These are phyloP conservation scores for Candolleomyces aberdarensis DNA, from an alignment of 768 basidiomycete genomes.

Conservation along the genomic window DNA sequence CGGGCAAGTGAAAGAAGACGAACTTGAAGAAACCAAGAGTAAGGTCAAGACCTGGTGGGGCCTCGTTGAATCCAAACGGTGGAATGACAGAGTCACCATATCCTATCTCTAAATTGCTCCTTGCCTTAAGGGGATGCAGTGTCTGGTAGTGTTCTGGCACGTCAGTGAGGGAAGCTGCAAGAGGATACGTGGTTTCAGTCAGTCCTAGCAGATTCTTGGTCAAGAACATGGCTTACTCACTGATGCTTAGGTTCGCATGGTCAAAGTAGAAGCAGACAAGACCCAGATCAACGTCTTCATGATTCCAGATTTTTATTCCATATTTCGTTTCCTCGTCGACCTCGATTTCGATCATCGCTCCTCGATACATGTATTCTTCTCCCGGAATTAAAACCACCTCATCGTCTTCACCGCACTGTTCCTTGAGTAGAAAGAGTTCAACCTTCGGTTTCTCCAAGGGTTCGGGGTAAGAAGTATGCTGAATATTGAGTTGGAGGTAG, in stretches of 20 bases:
- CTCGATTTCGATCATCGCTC: no score
- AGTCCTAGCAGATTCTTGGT: not conserved
- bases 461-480: no score
- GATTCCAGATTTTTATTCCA: not conserved
- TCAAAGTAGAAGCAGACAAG: slow-evolving; percentile 36
- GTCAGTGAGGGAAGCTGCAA: slow-evolving; percentile 24
- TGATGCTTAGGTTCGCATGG: slow-evolving; percentile 31
- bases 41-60: slow-evolving; percentile 24
- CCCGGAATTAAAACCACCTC: no score
- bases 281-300: not conserved
- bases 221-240: slow-evolving; percentile 17
- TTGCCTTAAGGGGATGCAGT: slow-evolving; percentile 20
- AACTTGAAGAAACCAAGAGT: slow-evolving; percentile 43
- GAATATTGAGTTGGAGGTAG: no score
- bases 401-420: no score
- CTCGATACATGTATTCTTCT: no score
- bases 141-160: slow-evolving; percentile 14
- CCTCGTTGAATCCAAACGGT: slow-evolving; percentile 24
- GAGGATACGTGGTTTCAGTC: slow-evolving; percentile 13
- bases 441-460: no score
- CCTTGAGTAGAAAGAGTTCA: no score
- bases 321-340: no score
- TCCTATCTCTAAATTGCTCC: slow-evolving; percentile 31
- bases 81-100: slow-evolving; percentile 33
- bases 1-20: slow-evolving; percentile 20